Conservation (phyloP, 441 rosid species). For the Pelargonium australe region DNA sequence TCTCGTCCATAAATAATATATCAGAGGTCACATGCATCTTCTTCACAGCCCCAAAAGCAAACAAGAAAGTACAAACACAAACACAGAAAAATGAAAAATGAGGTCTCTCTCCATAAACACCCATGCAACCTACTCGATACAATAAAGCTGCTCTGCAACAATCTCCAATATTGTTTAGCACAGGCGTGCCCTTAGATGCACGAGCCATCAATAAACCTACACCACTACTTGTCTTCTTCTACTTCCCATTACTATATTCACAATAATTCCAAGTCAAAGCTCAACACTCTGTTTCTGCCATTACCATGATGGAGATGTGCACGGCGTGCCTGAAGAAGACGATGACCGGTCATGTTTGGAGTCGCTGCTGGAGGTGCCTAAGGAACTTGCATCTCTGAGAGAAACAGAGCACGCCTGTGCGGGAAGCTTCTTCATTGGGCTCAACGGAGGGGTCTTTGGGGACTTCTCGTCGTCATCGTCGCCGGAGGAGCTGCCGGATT, state of each 20-base stretch:
- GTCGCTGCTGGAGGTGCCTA: slow-evolving; percentile 47
- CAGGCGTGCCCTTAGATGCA: too few species aligned
- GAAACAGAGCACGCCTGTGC: slow-evolving; percentile 64
- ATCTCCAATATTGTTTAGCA: too few species aligned
- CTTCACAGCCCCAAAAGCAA: neutral
- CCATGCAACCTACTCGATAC: neutral
- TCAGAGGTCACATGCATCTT: too few species aligned
- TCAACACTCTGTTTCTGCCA: neutral
- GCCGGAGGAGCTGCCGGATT: neutral
- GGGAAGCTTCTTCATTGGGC: slow-evolving; percentile 79
- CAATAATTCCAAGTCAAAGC: too few species aligned
- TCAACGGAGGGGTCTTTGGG: slow-evolving; percentile 48
- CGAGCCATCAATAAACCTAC: too few species aligned
- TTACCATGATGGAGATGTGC: slow-evolving; percentile 79
- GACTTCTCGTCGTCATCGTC: too few species aligned
- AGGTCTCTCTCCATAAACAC: neutral
- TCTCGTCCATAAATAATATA: too few species aligned
- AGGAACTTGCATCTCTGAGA: slow-evolving; percentile 39
- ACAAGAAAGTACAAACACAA: neutral
- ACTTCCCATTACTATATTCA: too few species aligned
- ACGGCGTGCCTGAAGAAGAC: slow-evolving; percentile 55
- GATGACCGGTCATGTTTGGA: slow-evolving; percentile 48
- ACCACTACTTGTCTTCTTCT: too few species aligned
- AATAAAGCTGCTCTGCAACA: neutral
- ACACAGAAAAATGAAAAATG: neutral